Conservation (phyloP, 2,329 filamentous ascomycete species). For the Lachnellula subtilissima region DNA sequence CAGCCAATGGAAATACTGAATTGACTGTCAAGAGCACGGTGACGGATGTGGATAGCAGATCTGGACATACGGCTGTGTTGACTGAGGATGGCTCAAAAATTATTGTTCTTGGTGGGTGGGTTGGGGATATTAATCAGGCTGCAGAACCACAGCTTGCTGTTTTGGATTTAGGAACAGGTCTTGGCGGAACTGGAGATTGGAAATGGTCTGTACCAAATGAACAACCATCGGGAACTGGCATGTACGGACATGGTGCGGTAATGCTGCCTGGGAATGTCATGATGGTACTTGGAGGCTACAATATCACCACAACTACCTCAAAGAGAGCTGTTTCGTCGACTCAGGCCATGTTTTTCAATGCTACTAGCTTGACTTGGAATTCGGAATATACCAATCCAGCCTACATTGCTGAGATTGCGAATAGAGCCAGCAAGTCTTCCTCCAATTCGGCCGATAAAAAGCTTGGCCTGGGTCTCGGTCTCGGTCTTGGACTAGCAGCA, state of each 20-base stretch:
- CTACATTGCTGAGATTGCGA: constrained; percentile 18
- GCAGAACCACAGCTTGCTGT: constrained; percentile 79
- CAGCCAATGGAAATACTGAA: constrained; percentile 44
- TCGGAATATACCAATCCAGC: constrained; percentile 49
- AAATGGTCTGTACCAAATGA: constrained; percentile 58
- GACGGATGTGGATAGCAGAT: constrained; percentile 61
- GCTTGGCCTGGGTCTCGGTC: constrained; percentile 58
- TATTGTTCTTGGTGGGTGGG: constrained; percentile 85
- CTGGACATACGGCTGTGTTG: constrained; percentile 81
- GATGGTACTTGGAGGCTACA: constrained; percentile 62
- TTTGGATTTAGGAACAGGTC: constrained; percentile 69
- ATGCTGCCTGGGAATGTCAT: constrained; percentile 63
- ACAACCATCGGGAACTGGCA: constrained; percentile 41
- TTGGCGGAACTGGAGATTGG: constrained; percentile 67
- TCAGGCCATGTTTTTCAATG: constrained; percentile 51
- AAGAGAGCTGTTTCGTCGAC: constrained; percentile 36
- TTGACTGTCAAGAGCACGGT: constrained; percentile 44
- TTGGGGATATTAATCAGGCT: constrained; percentile 70
- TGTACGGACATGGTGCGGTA: constrained; percentile 61
- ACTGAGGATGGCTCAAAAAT: constrained; percentile 74
- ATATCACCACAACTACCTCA: constrained; percentile 35
- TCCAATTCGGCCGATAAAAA: constrained; percentile 35
- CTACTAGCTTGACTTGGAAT: constrained; percentile 55
- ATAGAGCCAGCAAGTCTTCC: constrained; percentile 25
- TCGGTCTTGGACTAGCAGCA: constrained; percentile 58